These are phyloP conservation scores for Tieghemostelium lacteum DNA, from an alignment of 78 protist genomes.

Conservation along the genomic window DNA sequence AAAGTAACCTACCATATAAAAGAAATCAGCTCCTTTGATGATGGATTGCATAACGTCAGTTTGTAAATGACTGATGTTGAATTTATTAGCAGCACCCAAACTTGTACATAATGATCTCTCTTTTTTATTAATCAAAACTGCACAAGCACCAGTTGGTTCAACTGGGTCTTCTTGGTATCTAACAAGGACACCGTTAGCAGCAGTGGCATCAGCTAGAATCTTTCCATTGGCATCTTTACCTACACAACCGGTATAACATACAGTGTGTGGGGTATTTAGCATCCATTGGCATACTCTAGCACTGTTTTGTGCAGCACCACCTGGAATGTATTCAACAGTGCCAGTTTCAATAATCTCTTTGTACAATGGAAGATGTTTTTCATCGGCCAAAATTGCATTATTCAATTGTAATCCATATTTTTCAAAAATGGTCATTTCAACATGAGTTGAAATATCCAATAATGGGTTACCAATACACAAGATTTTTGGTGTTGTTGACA, in stretches of 20 bases:
- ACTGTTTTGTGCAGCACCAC: constrained; percentile 93
- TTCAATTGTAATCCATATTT: constrained; percentile 87
- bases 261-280: constrained; percentile 41
- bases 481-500: constrained; percentile 61
- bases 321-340: constrained; percentile 93
- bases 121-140: constrained; percentile 86
- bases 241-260: constrained; percentile 93
- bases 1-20: constrained; percentile 94
- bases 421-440: constrained; percentile 19
- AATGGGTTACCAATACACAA: constrained; percentile 79
- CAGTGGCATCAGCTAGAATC: constrained; percentile 78
- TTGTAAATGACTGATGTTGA: constrained; percentile 79
- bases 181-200: constrained; percentile 80
- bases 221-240: constrained; percentile 92
- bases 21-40: constrained; percentile 78
- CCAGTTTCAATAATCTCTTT: too few relatives aligned
- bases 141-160: constrained; percentile 97
- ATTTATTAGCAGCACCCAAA: constrained; percentile 96
- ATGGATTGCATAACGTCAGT: constrained; percentile 71
- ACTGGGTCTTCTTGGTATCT: constrained; percentile 53
- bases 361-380: constrained; percentile 92
- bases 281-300: constrained; percentile 88
- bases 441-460: constrained; percentile 70
- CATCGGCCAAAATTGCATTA: constrained; percentile 95
- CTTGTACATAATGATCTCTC: constrained; percentile 83